Conservation (phyloP, 345 rosid genomes). For the Salix viminalis region DNA sequence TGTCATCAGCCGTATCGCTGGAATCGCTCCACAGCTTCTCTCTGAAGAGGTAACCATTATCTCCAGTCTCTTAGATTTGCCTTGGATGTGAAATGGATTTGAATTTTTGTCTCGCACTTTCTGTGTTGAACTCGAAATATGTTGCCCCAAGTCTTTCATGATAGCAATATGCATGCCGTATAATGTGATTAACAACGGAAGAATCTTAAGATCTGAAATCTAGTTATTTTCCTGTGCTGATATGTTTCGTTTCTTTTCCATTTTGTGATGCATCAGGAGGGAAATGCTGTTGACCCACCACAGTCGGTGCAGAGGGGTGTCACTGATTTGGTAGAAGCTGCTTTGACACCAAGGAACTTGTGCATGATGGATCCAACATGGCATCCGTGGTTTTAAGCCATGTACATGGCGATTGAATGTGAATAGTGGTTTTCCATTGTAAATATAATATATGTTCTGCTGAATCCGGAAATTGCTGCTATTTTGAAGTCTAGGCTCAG, state of each 20-base stretch:
- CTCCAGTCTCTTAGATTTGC: neutral
- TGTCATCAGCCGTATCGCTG: conserved; percentile 65
- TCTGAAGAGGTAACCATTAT: conserved; percentile 78
- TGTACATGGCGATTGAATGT: neutral
- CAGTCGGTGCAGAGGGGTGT: conserved; percentile 93
- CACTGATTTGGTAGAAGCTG: conserved; percentile 83
- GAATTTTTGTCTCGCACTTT: too few relatives aligned
- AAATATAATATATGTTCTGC: neutral
- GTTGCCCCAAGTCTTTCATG: neutral
- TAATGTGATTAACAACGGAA: neutral
- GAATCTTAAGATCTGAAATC: neutral
- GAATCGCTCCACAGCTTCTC: conserved; percentile 70
- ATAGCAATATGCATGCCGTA: neutral
- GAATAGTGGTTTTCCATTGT: neutral
- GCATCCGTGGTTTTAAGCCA: conserved; percentile 94
- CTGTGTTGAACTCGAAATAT: too few relatives aligned
- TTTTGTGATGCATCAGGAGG: conserved; percentile 52
- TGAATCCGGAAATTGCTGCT: neutral
- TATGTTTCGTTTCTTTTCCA: neutral
- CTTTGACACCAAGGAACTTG: conserved; percentile 78
- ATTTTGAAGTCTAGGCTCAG: neutral
- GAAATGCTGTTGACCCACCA: conserved; percentile 70
- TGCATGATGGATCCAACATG: conserved; percentile 99
- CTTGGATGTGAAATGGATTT: too few relatives aligned
- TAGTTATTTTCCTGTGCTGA: too few relatives aligned